Base-by-base conservation (phyloP, 106 monocot species). In the Cymbidium sinense region DNA sequence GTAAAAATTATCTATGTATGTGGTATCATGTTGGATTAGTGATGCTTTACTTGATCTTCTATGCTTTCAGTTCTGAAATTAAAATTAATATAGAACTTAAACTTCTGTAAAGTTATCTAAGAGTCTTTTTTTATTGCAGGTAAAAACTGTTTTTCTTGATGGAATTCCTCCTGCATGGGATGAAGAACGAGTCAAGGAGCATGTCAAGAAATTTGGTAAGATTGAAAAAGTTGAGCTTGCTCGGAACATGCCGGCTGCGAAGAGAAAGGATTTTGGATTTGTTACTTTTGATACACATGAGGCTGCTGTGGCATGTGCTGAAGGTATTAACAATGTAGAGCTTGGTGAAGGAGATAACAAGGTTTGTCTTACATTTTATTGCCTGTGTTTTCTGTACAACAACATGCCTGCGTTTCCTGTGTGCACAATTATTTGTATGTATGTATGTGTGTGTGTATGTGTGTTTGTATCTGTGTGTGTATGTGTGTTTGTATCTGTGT, bases 191-290 rank as follows among this genome's bases (percentile, higher is more conserved):
- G 84, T 95, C 17, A 95, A 83, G 77, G 87, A 82, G 11, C 86
- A 80, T 80, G 85, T 93, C 50, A 93, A 95, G 79, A 95, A 88
- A 82, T 99, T 80, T 89, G 99, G 99, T 15, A 81, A 52, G 50
- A 86, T 99, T 81, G 95, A 95, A 72, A 95, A 92, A 69, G 78
- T 99, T 76, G 91, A 99, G 62, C 95, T 99, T 81, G 99, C 99
- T 67, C 86, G 94, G 7, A 92, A 99, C 76, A 99, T 99, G 99
- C 92, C 92, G 50, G 78, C 90, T 75, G 95, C 99, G 0, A 99
- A 92, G 76, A 95, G 99, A 80, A 89, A 84, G 75, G 93, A 99
- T 77, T 99, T 99, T 90, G 99, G 95, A 18, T 95, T 95, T 93
- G 87, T 99, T 70, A 92, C 90, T 73, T 99, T 99, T 89, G 95